Conservation (phyloP, 2,329 filamentous ascomycete species). For the Neurospora sp. region DNA sequence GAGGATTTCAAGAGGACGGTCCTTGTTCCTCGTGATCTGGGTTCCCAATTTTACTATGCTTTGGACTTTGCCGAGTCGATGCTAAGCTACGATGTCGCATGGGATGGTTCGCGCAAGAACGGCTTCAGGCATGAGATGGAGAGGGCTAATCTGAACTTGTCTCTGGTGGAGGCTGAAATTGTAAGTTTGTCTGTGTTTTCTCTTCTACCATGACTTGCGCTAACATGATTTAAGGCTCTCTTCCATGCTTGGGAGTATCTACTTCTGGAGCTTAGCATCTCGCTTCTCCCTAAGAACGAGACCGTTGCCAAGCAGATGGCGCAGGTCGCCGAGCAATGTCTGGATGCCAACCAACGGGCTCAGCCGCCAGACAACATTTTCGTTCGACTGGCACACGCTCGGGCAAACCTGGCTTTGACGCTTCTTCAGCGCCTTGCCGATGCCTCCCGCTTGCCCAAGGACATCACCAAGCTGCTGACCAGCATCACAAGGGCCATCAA, state of each 20-base stretch:
- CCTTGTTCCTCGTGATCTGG: conserved; percentile 55
- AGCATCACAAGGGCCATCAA: conserved; percentile 43
- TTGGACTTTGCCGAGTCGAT: conserved; percentile 64
- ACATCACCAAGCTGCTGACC: conserved; percentile 41
- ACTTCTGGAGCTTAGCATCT: conserved; percentile 69
- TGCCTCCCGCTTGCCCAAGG: conserved; percentile 36
- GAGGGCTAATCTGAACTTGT: conserved; percentile 81
- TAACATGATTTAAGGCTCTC: conserved; percentile 40
- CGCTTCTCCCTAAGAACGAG: conserved; percentile 37
- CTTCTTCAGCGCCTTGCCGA: conserved; percentile 71
- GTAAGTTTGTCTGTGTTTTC: conserved; percentile 36
- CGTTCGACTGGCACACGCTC: conserved; percentile 60
- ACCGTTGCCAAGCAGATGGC: conserved; percentile 59
- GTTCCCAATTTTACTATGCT: conserved; percentile 76
- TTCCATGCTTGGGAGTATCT: conserved; percentile 86
- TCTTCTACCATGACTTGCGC: not conserved
- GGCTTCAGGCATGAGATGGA: conserved; percentile 78
- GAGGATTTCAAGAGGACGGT: conserved; percentile 70
- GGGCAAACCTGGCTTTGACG: conserved; percentile 73
- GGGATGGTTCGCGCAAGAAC: conserved; percentile 57
- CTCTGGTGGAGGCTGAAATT: conserved; percentile 84
- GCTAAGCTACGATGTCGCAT: conserved; percentile 66
- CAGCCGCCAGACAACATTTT: conserved; percentile 76
- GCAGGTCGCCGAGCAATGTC: conserved; percentile 64
- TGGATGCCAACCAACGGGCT: conserved; percentile 64